Evolutionary conservation across 345 rosid genomes (phyloP), one percentile per base, ranked within the genome.

Genomic region (Isatis tinctoria): DNA sequence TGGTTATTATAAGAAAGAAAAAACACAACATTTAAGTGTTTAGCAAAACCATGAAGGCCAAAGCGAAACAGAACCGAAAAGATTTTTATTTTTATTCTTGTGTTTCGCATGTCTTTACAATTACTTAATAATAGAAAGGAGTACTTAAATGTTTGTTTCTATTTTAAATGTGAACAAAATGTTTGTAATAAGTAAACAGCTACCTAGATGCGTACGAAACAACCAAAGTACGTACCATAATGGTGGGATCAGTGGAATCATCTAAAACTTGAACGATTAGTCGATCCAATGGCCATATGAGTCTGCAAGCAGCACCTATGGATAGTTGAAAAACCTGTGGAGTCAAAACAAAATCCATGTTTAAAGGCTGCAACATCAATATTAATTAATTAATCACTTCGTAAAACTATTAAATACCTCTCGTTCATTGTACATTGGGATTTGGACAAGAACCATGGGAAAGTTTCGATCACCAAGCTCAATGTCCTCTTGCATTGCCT

Each of bases 261-360:
- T 87, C 92, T 49, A 87, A 81, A 45, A 87, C 87, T 81, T 87
- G 92, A 54, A 87, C 65, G 52, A 87, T 80, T 59, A 87, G 70
- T 36, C 86, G 67, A 51, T 87, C 81, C 35, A 76, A 62, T 28
- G 89, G 92, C 89, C 92, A 87, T 33, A 80, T 79, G 41, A 87
- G 84, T 27, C 79, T 84, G 68, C 92, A 87, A 3, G 89, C 86
- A 11, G 89, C 87, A 52, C 85, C 89, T 28, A 87, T 87, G 6
- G 92, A 87, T 52, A 87, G 39, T 45, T 80, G 85, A 73, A 82
- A 85, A 17, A 87, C 91, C 91, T 87, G 83, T 56, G 47, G 28
- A 44, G 16, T 62, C 14, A 27, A 63, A 62, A 41, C 3, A 17
- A 36, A 49, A 51, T 11, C 28, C 0, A 45, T 17, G 17, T 59